Evolutionary conservation across 176 grass and related monocot genomes (phyloP).

Genomic region (Carex myosuroides): DNA sequence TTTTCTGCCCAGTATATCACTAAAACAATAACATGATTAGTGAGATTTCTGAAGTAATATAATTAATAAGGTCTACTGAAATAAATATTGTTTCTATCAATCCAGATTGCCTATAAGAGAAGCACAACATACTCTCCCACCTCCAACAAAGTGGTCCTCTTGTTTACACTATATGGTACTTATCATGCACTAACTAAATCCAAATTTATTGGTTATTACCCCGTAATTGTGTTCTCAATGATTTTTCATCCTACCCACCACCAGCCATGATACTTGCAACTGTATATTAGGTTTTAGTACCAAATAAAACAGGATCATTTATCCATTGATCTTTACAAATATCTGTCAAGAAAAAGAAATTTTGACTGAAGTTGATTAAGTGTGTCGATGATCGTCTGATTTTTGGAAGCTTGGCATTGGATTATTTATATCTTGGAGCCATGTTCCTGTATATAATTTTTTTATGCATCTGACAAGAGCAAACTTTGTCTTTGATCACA

Average conservation of each 20-base stretch:
- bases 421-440: background rate
- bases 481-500: background rate
- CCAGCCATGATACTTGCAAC: background rate
- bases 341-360: background rate
- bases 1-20: background rate
- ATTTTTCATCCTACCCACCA: no score
- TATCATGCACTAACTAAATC: no score
- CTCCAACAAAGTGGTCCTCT: background rate
- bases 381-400: background rate
- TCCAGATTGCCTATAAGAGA: background rate
- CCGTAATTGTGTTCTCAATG: no score
- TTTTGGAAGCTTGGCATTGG: background rate
- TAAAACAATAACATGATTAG: background rate
- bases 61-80: background rate
- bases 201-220: no score
- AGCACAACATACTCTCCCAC: background rate
- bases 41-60: background rate
- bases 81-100: background rate
- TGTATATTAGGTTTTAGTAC: background rate
- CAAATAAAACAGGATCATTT: background rate
- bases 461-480: background rate
- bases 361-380: background rate
- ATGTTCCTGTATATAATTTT: background rate
- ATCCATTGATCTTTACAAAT: background rate
- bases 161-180: no score